These are phyloP conservation scores for Luzula sylvatica DNA, from an alignment of 176 grass and related monocot species.

Conservation along the genomic window DNA sequence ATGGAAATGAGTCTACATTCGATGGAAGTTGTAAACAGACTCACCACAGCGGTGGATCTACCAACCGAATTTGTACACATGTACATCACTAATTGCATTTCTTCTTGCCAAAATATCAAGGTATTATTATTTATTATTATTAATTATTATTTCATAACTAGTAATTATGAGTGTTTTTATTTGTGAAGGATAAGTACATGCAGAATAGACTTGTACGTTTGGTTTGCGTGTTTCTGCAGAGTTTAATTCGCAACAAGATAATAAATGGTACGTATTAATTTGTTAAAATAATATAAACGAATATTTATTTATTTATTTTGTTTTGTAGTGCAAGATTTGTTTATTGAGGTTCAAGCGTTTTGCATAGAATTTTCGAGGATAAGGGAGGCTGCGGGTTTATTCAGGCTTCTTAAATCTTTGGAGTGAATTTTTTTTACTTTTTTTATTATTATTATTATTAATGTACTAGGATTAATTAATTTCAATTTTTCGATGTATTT, in stretches of 20 bases:
- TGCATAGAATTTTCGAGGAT: slow-evolving; percentile 87
- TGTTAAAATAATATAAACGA: slow-evolving; percentile 8
- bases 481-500: slow-evolving; percentile 22
- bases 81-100: slow-evolving; percentile 96
- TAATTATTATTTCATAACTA: slow-evolving; percentile 7
- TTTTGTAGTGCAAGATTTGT: slow-evolving; percentile 79
- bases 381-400: slow-evolving; percentile 73
- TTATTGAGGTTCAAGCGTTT: slow-evolving; percentile 92
- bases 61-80: slow-evolving; percentile 82
- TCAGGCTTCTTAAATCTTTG: slow-evolving; percentile 82
- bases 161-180: slow-evolving; percentile 9
- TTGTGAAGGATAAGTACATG: slow-evolving; percentile 94
- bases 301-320: slow-evolving; percentile 23
- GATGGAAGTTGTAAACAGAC: slow-evolving; percentile 98
- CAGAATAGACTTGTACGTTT: slow-evolving; percentile 96
- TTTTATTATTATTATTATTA: too few species aligned
- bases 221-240: slow-evolving; percentile 94
- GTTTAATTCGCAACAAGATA: slow-evolving; percentile 94
- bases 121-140: slow-evolving; percentile 34
- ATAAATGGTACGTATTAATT: slow-evolving; percentile 68
- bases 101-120: slow-evolving; percentile 78
- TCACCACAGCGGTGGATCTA: slow-evolving; percentile 71
- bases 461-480: slow-evolving; percentile 3
- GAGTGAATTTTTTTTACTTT: slow-evolving; percentile 39
- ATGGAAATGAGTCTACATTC: slow-evolving; percentile 99